Conservation (phyloP, 2,329 filamentous ascomycete species). For the Corniculantispora saksenae region DNA sequence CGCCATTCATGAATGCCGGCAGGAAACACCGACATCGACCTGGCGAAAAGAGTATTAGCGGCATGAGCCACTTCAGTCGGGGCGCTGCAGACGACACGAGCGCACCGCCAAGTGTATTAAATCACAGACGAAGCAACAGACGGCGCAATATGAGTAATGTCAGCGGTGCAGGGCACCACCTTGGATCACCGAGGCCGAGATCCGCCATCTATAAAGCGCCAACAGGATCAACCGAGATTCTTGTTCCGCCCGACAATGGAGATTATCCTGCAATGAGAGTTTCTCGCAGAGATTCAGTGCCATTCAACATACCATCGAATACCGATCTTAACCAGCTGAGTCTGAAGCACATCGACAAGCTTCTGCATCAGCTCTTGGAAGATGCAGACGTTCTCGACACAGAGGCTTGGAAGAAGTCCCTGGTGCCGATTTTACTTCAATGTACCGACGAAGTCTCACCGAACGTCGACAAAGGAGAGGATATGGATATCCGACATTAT, state of each 20-base stretch:
- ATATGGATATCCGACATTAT: conserved; percentile 96
- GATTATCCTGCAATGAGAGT: conserved; percentile 49
- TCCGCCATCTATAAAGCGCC: conserved; percentile 58
- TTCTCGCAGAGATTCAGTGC: conserved; percentile 82
- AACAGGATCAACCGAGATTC: conserved; percentile 52
- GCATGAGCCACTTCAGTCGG: conserved; percentile 68
- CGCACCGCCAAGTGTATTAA: conserved; percentile 56
- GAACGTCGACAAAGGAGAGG: conserved; percentile 84
- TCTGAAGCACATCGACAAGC: conserved; percentile 80
- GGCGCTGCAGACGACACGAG: conserved; percentile 64
- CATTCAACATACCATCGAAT: conserved; percentile 70
- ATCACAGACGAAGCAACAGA: conserved; percentile 63
- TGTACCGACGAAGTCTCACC: conserved; percentile 95
- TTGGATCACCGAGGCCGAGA: conserved; percentile 71
- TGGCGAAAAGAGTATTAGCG: conserved; percentile 75
- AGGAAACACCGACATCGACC: conserved; percentile 73
- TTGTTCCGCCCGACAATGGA: conserved; percentile 49
- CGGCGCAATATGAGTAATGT: conserved; percentile 83
- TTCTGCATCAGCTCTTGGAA: conserved; percentile 79
- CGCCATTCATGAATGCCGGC: conserved; percentile 69
- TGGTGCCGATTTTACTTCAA: conserved; percentile 85
- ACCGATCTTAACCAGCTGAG: conserved; percentile 86
- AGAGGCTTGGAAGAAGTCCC: conserved; percentile 81
- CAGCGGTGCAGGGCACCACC: conserved; percentile 59
- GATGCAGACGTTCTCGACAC: conserved; percentile 74